phyloP scores from a whole-genome alignment of 352 stramenopile genomes.

The Phytophthora rubi region DNA sequence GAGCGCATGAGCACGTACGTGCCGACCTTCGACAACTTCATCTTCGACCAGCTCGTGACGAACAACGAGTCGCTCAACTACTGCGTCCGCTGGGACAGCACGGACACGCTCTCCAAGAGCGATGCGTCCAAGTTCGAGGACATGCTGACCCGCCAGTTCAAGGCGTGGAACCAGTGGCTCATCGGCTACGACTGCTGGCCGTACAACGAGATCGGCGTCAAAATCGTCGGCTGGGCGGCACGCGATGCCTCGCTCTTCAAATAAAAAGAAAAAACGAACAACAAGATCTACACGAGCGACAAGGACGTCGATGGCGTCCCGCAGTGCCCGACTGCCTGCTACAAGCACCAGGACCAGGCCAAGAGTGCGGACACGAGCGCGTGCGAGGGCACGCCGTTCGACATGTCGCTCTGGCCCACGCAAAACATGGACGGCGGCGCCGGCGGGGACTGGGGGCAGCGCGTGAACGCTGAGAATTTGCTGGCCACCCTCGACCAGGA shows the following conservation, averaged over 20 bases:
- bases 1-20: slow-evolving; percentile 10
- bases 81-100: slow-evolving; percentile 48
- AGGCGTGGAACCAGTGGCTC: slow-evolving; percentile 49
- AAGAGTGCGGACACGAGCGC: slow-evolving; percentile 35
- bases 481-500: neutral
- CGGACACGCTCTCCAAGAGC: slow-evolving; percentile 34
- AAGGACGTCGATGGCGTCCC: slow-evolving; percentile 30
- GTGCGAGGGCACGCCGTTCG: slow-evolving; percentile 30
- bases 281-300: slow-evolving; percentile 35
- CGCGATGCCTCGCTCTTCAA: slow-evolving; percentile 11
- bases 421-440: neutral
- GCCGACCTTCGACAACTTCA: slow-evolving; percentile 17
- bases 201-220: slow-evolving; percentile 21
- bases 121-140: slow-evolving; percentile 40
- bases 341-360: neutral
- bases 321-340: slow-evolving; percentile 16
- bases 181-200: slow-evolving; percentile 23
- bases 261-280: too few relatives aligned
- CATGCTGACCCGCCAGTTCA: slow-evolving; percentile 42
- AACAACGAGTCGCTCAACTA: slow-evolving; percentile 50
- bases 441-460: neutral
- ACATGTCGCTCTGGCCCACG: slow-evolving; percentile 35
- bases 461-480: neutral
- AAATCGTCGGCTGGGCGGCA: slow-evolving; percentile 13
- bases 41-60: slow-evolving; percentile 44